Conservation (phyloP, 768 basidiomycete genomes). For the Tylopilus sp. region DNA sequence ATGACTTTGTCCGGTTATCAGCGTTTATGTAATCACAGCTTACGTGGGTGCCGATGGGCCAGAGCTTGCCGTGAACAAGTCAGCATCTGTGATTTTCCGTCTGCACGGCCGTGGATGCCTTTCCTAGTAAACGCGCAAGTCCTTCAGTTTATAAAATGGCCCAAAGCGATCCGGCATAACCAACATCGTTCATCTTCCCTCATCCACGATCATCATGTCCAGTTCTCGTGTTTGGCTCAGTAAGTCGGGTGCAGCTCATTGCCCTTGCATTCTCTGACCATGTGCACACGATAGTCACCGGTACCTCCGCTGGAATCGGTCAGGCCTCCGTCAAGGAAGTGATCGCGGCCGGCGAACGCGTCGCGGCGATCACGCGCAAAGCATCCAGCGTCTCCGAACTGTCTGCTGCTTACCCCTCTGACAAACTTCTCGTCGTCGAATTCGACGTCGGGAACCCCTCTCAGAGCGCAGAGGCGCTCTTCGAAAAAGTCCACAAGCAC, state of each 20-base stretch:
- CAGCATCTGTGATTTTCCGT: not conserved
- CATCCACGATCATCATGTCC: constrained; percentile 13
- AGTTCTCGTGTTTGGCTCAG: constrained; percentile 25
- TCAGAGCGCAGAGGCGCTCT: constrained; percentile 16
- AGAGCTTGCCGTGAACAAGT: no score
- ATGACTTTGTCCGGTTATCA: no score
- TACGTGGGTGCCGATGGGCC: no score
- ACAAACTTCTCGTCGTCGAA: constrained; percentile 27
- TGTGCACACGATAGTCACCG: constrained; percentile 34
- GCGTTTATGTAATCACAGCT: no score
- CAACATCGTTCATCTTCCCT: not conserved
- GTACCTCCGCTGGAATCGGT: constrained; percentile 40
- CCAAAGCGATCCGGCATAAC: no score
- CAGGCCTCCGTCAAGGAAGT: constrained; percentile 27
- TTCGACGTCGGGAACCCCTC: constrained; percentile 29
- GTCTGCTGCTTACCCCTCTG: constrained; percentile 6
- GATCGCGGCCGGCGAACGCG: constrained; percentile 26
- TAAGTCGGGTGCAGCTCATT: not conserved
- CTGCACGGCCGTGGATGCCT: not conserved
- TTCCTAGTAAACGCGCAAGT: not conserved
- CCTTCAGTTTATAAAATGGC: no score
- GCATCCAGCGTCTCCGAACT: constrained; percentile 20
- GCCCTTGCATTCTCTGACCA: not conserved
- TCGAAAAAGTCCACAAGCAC: constrained; percentile 16
- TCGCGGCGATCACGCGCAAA: constrained; percentile 28